Evolutionary conservation across 805 yeast genomes (phyloP), one percentile per base, ranked within the genome.

Genomic region (Kuraishia ogatae): DNA sequence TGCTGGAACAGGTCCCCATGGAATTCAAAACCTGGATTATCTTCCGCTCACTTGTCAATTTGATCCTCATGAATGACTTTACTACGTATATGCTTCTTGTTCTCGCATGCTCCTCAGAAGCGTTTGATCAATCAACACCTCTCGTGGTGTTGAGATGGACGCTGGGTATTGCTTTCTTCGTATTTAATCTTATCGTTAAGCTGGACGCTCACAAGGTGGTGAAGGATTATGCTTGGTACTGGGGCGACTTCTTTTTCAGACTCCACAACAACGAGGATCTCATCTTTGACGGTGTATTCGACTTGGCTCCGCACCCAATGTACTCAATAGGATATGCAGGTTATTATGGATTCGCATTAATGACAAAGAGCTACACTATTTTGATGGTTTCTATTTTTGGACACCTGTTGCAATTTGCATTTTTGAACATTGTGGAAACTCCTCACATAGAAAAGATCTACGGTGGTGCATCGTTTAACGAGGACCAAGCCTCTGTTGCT

Each of bases 251-350:
- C 71, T 89, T 89, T 77, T 89, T 89, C 71, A 73, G 90, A 54
- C 87, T 87, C 65, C 81, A 80, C 59, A 81, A 76, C 65, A 83
- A 81, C 55, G 69, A 76, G 49, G 85, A 85, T 56, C 76, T 89
- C 62, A 85, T 88, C 29, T 89, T 89, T 69, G 96, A 89, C 66
- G 96, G 96, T 48, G 94, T 89, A 10, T 89, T 88, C 67, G 93
- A 89, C 68, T 79, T 89, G 77, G 89, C 91, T 17, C 96, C 96
- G 20, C 96, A 89, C 65, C 96, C 96, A 54, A 89, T 89, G 96
- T 89, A 89, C 67, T 87, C 96, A 0, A 85, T 89, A 55, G 96
- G 96, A 7, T 89, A 89, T 64, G 81, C 89, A 54, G 96, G 96
- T 1, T 89, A 87, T 70, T 89, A 89, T 64, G 96, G 96, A 0